Evolutionary conservation across 108 stramenopile genomes (phyloP), one percentile per base, ranked within the genome.

Genomic region (Epipyxis sp.): DNA sequence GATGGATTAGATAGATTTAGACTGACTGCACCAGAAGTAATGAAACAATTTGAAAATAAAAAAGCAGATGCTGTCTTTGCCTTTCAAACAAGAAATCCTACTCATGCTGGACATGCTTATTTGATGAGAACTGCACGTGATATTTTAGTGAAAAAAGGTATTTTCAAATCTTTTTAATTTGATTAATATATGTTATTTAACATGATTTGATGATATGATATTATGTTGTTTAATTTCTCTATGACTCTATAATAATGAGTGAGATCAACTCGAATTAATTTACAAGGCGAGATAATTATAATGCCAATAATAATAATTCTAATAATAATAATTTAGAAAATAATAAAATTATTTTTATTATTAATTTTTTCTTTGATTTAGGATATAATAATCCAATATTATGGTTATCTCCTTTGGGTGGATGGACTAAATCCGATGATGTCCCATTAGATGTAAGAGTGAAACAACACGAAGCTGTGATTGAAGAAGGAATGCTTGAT

Each of bases 31-130:
- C 84, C 71, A 44, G 95, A 98, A 78, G 85, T 98, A 30, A 85
- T 92, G 80, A 86, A 88, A 40, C 93, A 98, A 81, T 98, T 98
- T 78, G 88, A 94, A 76, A 79, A 83, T 65, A 95, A 95, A 88
- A 90, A 90, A 45, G 97, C 97, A 25, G 97, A 98, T 88, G 95
- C 94, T 0, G 95, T 98, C 44, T 98, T 94, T 80, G 97, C 97
- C 62, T 98, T 98, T 82, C 97, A 98, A 82, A 98, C 97, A 25
- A 82, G 97, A 39, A 98, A 98, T 78, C 97, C 97, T 43, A 98
- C 97, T 20, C 97, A 98, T 88, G 91, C 97, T 0, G 97, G 97
- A 3, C 97, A 98, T 88, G 97, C 97, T 3, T 98, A 98, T 84
- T 85, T 98, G 77, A 98, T 98, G 97, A 86, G 89, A 57, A 91